A percentile compares a stretch with the other conserved stretches of the same genome.
Evolutionary conservation across 768 basidiomycete species (phyloP).

Genomic region (Pisolithus marmoratus): DNA sequence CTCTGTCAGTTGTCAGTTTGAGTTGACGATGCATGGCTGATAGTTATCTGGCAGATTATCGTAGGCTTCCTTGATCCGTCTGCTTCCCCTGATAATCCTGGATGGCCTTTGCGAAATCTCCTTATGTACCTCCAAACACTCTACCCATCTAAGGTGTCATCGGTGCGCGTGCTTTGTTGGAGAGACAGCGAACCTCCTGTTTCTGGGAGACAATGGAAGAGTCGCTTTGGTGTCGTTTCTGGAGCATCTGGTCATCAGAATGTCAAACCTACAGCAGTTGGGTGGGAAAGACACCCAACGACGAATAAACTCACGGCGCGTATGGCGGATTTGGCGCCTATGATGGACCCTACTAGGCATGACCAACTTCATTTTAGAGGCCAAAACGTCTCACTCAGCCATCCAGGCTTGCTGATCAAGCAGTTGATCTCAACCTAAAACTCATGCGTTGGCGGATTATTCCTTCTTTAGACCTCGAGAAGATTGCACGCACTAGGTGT

Average conservation of each 20-base stretch:
- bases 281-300: conserved; percentile 91
- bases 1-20: conserved; percentile 31
- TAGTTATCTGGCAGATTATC: conserved; percentile 28
- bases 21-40: not conserved
- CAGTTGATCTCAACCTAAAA: conserved; percentile 96
- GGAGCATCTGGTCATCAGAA: conserved; percentile 11
- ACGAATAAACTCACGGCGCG: conserved; percentile 80
- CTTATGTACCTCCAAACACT: conserved; percentile 71
- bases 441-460: conserved; percentile 98
- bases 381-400: not conserved
- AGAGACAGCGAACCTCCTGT: conserved; percentile 54
- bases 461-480: conserved; percentile 83
- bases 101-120: conserved; percentile 92
- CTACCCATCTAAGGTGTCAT: conserved; percentile 43
- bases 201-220: conserved; percentile 46
- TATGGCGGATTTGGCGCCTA: conserved; percentile 84
- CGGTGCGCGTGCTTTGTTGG: conserved; percentile 70
- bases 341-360: conserved; percentile 91
- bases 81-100: conserved; percentile 63
- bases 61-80: conserved; percentile 85
- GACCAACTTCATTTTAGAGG: not conserved
- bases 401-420: conserved; percentile 83
- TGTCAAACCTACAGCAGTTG: conserved; percentile 61
- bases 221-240: conserved; percentile 51
- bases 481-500: conserved; percentile 73